Conservation (phyloP, 495 filamentous ascomycete species). For the Penicillium manginii region DNA sequence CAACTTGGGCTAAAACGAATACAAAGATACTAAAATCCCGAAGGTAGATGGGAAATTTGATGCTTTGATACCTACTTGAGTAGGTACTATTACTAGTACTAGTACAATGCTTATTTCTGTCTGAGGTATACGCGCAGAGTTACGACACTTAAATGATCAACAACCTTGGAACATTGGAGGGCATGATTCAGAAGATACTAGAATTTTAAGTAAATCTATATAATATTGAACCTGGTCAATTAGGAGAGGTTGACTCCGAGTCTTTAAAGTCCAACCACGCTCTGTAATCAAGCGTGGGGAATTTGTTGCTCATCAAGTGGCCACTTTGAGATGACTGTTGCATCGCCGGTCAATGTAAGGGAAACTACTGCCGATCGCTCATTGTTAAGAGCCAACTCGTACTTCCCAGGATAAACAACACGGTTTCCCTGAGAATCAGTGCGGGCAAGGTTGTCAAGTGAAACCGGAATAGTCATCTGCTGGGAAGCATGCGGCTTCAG, state of each 20-base stretch:
- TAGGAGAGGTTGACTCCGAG: neutral
- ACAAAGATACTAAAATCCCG: no score
- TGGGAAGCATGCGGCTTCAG: conserved; percentile 44
- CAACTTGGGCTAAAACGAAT: no score
- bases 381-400: conserved; percentile 61
- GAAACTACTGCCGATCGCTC: conserved; percentile 33
- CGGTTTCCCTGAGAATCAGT: conserved; percentile 61
- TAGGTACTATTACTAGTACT: no score
- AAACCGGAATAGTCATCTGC: conserved; percentile 51
- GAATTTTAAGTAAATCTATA: no score
- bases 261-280: neutral
- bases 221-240: neutral
- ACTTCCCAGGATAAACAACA: conserved; percentile 67
- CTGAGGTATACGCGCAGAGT: no score
- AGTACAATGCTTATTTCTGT: no score
- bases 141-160: no score
- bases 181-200: no score
- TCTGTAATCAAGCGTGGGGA: conserved; percentile 19
- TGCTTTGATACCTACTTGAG: no score
- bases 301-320: conserved; percentile 36
- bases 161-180: no score
- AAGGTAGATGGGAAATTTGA: no score
- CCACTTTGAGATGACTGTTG: conserved; percentile 36
- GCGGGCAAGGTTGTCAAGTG: conserved; percentile 61
- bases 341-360: conserved; percentile 38